Conservation (phyloP, 2,329 filamentous ascomycete species). For the Aotearoamyces nothofagi region DNA sequence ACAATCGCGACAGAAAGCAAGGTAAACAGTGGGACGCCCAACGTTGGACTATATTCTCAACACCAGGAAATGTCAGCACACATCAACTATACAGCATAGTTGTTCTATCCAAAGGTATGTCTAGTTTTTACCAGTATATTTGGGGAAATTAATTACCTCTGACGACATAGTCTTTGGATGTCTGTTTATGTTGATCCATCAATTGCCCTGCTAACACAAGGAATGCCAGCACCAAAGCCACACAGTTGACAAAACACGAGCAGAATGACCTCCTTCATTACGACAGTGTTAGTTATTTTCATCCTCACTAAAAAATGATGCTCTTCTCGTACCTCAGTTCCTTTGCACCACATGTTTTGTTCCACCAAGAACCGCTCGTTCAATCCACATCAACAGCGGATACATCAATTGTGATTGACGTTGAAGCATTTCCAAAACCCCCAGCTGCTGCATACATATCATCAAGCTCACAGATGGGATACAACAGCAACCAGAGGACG, state of each 20-base stretch:
- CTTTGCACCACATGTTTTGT: slow-evolving; percentile 7
- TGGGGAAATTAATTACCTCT: too few relatives aligned
- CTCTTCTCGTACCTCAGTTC: slow-evolving; percentile 21
- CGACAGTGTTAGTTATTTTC: slow-evolving; percentile 55
- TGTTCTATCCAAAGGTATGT: too few relatives aligned
- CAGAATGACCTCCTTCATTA: slow-evolving; percentile 62
- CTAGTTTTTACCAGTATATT: too few relatives aligned
- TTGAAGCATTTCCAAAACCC: slow-evolving; percentile 23
- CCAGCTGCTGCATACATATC: slow-evolving; percentile 21
- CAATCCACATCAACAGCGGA: slow-evolving; percentile 17
- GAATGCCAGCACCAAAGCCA: background rate
- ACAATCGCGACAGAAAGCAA: too few relatives aligned
- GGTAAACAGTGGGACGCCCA: too few relatives aligned
- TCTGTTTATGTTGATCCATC: too few relatives aligned
- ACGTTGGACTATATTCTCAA: too few relatives aligned
- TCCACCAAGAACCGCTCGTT: slow-evolving; percentile 14
- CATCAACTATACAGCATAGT: too few relatives aligned
- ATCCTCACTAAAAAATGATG: slow-evolving; percentile 18
- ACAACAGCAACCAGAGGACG: slow-evolving; percentile 64
- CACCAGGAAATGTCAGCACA: too few relatives aligned
- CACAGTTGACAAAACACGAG: background rate
- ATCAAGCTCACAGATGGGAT: slow-evolving; percentile 20
- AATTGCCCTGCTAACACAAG: slow-evolving; percentile 1
- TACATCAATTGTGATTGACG: slow-evolving; percentile 12
- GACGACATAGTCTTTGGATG: too few relatives aligned